phyloP scores from a whole-genome alignment of 305 asterid species.

The Fraxinus nigra region DNA sequence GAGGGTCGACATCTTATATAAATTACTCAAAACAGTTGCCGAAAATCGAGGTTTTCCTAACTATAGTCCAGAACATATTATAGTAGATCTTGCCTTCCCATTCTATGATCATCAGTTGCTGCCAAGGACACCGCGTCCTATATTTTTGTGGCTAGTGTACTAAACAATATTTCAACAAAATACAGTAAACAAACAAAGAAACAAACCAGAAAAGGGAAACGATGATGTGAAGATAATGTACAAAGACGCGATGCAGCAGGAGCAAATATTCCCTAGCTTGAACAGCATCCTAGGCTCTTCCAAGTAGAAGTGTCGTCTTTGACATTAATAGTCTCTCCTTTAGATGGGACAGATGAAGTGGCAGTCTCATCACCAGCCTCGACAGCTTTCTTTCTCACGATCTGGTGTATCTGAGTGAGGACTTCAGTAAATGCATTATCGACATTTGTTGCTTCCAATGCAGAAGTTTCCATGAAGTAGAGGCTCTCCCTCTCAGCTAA shows the following conservation, averaged over 20 bases:
- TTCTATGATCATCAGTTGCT: conserved; percentile 13
- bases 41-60: conserved; percentile 16
- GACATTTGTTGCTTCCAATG: conserved; percentile 73
- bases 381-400: conserved; percentile 65
- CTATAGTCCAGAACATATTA: conserved; percentile 21
- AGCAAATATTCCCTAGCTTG: conserved; percentile 40
- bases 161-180: conserved; percentile 11
- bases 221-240: conserved; percentile 20
- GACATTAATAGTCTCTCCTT: conserved; percentile 58
- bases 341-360: conserved; percentile 57
- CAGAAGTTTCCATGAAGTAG: conserved; percentile 89
- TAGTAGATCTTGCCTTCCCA: conserved; percentile 6
- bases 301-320: conserved; percentile 56
- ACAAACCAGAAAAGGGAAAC: neutral
- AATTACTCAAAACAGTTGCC: conserved; percentile 13
- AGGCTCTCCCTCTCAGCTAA: conserved; percentile 68
- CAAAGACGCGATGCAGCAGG: conserved; percentile 12
- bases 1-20: conserved; percentile 4
- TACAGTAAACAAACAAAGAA: conserved; percentile 1
- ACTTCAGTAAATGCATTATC: conserved; percentile 68
- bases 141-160: conserved; percentile 23
- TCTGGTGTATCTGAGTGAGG: conserved; percentile 52
- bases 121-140: conserved; percentile 29
- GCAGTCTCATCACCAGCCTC: conserved; percentile 70
- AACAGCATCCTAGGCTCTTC: conserved; percentile 70